A percentile compares a stretch with the other conserved stretches of the same genome.
These are phyloP conservation scores for Juncus effusus DNA, from an alignment of 176 grass and related monocot species.

Conservation along the genomic window DNA sequence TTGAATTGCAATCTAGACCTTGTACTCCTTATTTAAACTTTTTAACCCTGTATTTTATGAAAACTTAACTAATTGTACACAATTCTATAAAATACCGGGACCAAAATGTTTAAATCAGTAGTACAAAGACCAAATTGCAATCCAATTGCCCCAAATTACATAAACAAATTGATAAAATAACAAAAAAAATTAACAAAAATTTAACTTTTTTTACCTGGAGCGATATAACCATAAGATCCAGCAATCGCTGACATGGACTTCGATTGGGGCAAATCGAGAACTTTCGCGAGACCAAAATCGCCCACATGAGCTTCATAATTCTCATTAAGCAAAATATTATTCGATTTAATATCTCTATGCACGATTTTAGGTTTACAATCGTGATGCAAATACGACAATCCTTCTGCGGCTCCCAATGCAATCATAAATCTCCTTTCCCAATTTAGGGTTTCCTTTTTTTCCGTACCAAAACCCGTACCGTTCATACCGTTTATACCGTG, in stretches of 20 bases:
- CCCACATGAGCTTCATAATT: constrained; percentile 99
- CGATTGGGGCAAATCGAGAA: constrained; percentile 88
- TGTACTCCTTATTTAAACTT: too few species aligned
- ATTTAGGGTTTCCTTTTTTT: constrained; percentile 37
- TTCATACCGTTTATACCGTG: constrained; percentile 52
- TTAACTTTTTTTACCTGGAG: constrained; percentile 62
- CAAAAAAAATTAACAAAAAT: constrained; percentile 6
- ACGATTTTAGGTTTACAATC: constrained; percentile 92
- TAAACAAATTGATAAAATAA: constrained; percentile 12
- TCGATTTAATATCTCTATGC: constrained; percentile 96
- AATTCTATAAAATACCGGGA: constrained; percentile 6
- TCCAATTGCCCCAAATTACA: neutral
- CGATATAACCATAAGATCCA: constrained; percentile 98
- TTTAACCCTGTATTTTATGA: neutral
- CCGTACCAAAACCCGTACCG: too few species aligned
- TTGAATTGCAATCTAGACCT: too few species aligned
- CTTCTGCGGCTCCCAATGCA: constrained; percentile 85
- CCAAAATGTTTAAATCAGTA: neutral
- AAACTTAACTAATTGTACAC: neutral
- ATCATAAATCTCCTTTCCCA: constrained; percentile 88
- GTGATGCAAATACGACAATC: constrained; percentile 92
- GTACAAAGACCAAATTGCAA: too few species aligned
- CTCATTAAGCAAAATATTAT: constrained; percentile 97
- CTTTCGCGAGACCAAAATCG: constrained; percentile 96
- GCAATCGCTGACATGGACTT: constrained; percentile 99